Percentiles rank a stretch among this genome's conserved stretches.
Conservation (phyloP, 179 eudicot genomes). For the Corrigiola litoralis region DNA sequence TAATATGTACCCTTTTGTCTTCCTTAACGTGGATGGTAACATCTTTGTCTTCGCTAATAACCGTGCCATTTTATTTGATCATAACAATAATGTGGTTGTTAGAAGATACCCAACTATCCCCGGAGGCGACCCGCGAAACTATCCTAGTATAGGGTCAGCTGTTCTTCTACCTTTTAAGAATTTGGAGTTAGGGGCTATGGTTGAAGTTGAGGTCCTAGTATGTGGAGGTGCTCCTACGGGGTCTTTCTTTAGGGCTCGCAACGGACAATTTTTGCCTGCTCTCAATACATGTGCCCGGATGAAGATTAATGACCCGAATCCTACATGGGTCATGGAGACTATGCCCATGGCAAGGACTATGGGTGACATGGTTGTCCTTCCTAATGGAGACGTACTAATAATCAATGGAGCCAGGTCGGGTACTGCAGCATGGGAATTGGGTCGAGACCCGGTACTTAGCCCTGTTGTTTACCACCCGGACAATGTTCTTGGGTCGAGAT, state of each 20-base stretch:
- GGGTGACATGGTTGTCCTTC: constrained; percentile 80
- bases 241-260: constrained; percentile 28
- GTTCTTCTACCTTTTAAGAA: constrained; percentile 62
- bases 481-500: constrained; percentile 21
- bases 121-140: constrained; percentile 53
- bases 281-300: constrained; percentile 55
- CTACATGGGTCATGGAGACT: constrained; percentile 57
- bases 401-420: constrained; percentile 71
- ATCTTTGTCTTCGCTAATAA: constrained; percentile 73
- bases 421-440: constrained; percentile 79
- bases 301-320: constrained; percentile 37
- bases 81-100: constrained; percentile 39
- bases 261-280: constrained; percentile 36
- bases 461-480: constrained; percentile 54
- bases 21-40: constrained; percentile 64
- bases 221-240: constrained; percentile 72
- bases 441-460: constrained; percentile 38
- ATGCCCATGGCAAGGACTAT: constrained; percentile 79
- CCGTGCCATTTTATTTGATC: constrained; percentile 51
- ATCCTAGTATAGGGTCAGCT: constrained; percentile 83
- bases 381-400: constrained; percentile 52
- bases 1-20: constrained; percentile 79
- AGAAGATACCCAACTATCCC: constrained; percentile 46
- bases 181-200: constrained; percentile 20
- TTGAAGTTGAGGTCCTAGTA: constrained; percentile 49